A percentile compares a stretch with the other conserved stretches of the same genome.
These are phyloP conservation scores for Musa itinerans DNA, from an alignment of 176 grass and related monocot species.

Conservation along the genomic window DNA sequence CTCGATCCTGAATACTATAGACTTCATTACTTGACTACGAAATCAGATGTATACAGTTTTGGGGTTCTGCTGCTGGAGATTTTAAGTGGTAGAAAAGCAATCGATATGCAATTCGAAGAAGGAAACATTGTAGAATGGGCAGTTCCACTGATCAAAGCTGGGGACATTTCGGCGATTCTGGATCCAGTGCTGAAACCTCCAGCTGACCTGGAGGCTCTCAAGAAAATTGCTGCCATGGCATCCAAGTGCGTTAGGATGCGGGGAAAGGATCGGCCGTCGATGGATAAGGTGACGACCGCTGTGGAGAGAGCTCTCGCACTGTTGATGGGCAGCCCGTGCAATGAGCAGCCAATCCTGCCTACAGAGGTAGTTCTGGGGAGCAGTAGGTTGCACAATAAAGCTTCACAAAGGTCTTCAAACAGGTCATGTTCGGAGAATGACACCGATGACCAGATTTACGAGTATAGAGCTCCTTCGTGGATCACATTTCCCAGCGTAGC, in stretches of 20 bases:
- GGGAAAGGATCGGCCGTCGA: slow-evolving; percentile 81
- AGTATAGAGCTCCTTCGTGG: slow-evolving; percentile 93
- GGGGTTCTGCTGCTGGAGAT: slow-evolving; percentile 94
- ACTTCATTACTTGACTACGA: slow-evolving; percentile 96
- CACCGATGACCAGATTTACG: slow-evolving; percentile 58
- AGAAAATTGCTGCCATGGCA: slow-evolving; percentile 83
- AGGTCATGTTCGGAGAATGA: slow-evolving; percentile 90
- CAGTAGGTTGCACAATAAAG: slow-evolving; percentile 85
- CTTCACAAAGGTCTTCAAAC: slow-evolving; percentile 81
- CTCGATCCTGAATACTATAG: slow-evolving; percentile 94
- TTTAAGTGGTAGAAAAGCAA: slow-evolving; percentile 85
- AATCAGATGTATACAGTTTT: slow-evolving; percentile 93
- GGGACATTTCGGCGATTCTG: slow-evolving; percentile 60
- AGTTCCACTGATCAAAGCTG: slow-evolving; percentile 79
- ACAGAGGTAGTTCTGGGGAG: slow-evolving; percentile 93
- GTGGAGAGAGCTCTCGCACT: slow-evolving; percentile 77
- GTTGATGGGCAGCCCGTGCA: slow-evolving; percentile 80
- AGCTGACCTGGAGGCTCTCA: slow-evolving; percentile 70
- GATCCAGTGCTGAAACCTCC: slow-evolving; percentile 67
- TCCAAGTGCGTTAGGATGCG: slow-evolving; percentile 96
- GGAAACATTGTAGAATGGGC: slow-evolving; percentile 98
- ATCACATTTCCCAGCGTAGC: slow-evolving; percentile 94
- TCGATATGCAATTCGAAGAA: slow-evolving; percentile 96
- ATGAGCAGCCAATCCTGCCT: slow-evolving; percentile 83
- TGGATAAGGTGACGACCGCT: slow-evolving; percentile 95